These are phyloP conservation scores for Cyberlindnera mississippiensis DNA, from an alignment of 805 yeast genomes.

Conservation along the genomic window DNA sequence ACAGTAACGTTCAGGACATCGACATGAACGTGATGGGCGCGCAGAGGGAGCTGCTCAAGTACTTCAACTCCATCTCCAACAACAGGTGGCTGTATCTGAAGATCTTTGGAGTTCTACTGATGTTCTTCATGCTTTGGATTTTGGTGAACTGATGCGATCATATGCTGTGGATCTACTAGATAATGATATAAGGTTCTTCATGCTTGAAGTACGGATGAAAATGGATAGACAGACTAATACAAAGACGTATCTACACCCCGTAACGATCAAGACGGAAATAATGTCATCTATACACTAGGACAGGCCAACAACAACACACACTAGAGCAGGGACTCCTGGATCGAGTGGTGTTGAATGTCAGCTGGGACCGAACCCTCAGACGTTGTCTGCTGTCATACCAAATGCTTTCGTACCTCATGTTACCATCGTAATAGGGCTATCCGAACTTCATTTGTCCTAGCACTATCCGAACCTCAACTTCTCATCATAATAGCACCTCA, in stretches of 20 bases:
- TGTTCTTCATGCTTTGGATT: constrained; percentile 76
- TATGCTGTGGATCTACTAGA: no score
- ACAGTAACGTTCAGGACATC: constrained; percentile 91
- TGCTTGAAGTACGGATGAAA: no score
- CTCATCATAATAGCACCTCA: no score
- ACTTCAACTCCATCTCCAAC: constrained; percentile 80
- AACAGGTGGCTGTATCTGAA: constrained; percentile 91
- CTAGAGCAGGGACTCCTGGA: constrained; percentile 3
- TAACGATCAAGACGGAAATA: no score
- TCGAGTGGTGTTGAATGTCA: constrained; percentile 4
- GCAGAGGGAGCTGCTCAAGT: constrained; percentile 86
- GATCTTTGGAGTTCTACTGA: constrained; percentile 80
- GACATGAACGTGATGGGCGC: constrained; percentile 89
- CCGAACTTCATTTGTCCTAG: no score
- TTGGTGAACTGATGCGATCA: constrained; percentile 47
- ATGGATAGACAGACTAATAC: no score
- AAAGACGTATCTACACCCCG: no score
- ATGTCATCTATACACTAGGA: no score
- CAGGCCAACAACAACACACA: constrained; percentile 3
- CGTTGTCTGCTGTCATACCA: not conserved
- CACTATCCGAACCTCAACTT: no score
- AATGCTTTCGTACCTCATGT: no score
- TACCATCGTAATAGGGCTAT: no score
- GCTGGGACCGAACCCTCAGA: not conserved
- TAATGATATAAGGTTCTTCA: no score